Base-by-base conservation (phyloP, 495 filamentous ascomycete species). In the Schizothecium vesticola region DNA sequence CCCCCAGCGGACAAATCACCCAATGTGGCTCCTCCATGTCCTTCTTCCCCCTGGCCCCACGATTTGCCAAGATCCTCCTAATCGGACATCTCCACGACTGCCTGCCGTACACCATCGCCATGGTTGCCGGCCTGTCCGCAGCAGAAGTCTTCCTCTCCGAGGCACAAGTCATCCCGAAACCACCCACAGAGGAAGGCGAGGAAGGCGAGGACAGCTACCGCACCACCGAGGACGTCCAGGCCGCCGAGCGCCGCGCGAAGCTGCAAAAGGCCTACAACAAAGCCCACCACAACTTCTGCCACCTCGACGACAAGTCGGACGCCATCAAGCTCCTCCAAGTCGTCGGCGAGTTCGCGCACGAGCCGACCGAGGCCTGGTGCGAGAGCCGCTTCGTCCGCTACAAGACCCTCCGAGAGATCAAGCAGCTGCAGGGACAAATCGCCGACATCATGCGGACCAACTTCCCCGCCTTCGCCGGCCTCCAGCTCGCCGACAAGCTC, bases 311-410 rank as follows among this genome's bases (percentile, higher is more conserved):
- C 71, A 88, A 86, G 56, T 91, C 88, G 33, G 96, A 99, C 73
- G 92, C 89, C n/a, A 84, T 98, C 62, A 98, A 97, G 78, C 85
- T 93, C 23, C 87, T 97, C 55, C 92, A 92, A 22, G 91, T 93
- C 3, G 88, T 97, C 36, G 94, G 92, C 72, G 92, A 92, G 68
- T 91, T 93, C 70, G 91, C 90, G 36, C 82, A 89, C 60, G 84
- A 90, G 62, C 83, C 83, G 2, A 84, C 82, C 1, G 87, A 90
- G 29, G 80, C 79, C 12, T 97, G 96, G 86, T 94, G 92, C 74
- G 84, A 87, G 16, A 78, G 86, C 65, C 92, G 89, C 81, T 99
- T 96, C 80, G 86, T 97, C 26, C 89, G 91, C 19, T 86, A 83
- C 70, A 99, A 98, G 74, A 87, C 88, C 0, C 88, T 98, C 71